Percentiles rank a stretch among this genome's conserved stretches.
Evolutionary conservation across 2,329 filamentous ascomycete species (phyloP).

Genomic region (Pseudogymnoascus sp.): DNA sequence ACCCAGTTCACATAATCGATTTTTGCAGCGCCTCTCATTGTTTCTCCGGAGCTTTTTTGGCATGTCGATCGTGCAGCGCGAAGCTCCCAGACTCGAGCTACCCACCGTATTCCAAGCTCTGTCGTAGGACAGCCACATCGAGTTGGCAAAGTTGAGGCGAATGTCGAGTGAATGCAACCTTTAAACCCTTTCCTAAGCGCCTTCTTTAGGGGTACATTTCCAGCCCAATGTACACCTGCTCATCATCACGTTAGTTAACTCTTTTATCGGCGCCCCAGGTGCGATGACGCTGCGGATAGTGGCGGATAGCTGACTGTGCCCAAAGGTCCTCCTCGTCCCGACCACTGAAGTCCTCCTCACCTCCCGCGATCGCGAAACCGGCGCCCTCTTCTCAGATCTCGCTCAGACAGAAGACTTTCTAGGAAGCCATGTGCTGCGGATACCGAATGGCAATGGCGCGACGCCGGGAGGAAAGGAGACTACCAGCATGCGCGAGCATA

Average conservation of each 20-base stretch:
- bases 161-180: slow-evolving; percentile 74
- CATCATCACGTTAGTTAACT: slow-evolving; percentile 63
- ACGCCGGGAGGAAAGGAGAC: slow-evolving; percentile 51
- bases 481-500: slow-evolving; percentile 74
- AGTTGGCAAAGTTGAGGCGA: neutral
- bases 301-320: neutral
- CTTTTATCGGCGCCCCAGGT: neutral
- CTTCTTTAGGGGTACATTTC: slow-evolving; percentile 95
- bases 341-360: slow-evolving; percentile 86
- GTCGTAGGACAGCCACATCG: slow-evolving; percentile 1
- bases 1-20: neutral
- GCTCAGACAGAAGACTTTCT: slow-evolving; percentile 89
- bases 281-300: slow-evolving; percentile 15
- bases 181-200: slow-evolving; percentile 97
- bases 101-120: slow-evolving; percentile 2
- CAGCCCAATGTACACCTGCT: slow-evolving; percentile 80
- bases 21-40: neutral
- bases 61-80: slow-evolving; percentile 8
- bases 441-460: slow-evolving; percentile 49
- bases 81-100: slow-evolving; percentile 8
- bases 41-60: slow-evolving; percentile 2
- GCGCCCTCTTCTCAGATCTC: slow-evolving; percentile 66
- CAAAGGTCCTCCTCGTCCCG: slow-evolving; percentile 76
- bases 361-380: slow-evolving; percentile 78
- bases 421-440: slow-evolving; percentile 88